Evolutionary conservation across 2,329 filamentous ascomycete genomes (phyloP).

Genomic region (Hypoxylon sp.): DNA sequence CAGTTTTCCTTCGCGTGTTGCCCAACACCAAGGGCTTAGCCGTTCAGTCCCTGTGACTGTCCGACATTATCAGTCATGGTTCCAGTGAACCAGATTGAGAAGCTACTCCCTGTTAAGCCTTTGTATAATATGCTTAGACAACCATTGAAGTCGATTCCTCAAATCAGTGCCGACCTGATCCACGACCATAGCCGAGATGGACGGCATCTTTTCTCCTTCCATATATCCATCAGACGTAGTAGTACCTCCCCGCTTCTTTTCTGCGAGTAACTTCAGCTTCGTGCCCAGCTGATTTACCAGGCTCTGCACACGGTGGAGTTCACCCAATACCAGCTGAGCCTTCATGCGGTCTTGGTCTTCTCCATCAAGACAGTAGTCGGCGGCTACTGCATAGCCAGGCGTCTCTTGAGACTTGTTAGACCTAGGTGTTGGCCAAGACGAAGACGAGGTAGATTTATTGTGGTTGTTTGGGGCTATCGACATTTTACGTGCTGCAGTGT

Average conservation of each 20-base stretch:
- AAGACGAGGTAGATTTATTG: not conserved
- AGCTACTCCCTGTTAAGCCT: not conserved
- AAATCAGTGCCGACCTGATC: not conserved
- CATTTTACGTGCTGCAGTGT: not conserved
- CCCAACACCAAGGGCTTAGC: not conserved
- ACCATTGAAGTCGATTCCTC: not conserved
- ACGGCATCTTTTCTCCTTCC: not conserved
- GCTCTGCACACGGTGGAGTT: not conserved
- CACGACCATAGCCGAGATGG: not conserved
- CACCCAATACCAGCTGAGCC: not conserved
- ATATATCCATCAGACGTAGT: not conserved
- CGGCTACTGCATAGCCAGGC: not conserved
- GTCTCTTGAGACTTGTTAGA: not conserved
- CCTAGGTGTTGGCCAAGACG: not conserved
- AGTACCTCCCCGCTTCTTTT: not conserved
- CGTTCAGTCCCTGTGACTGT: not conserved
- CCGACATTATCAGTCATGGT: not conserved
- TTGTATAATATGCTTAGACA: constrained; percentile 1
- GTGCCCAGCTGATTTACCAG: not conserved
- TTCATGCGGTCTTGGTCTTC: not conserved
- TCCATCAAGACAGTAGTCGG: not conserved
- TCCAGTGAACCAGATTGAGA: not conserved
- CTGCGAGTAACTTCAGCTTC: not conserved
- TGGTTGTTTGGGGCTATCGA: not conserved
- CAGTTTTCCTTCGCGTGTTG: not conserved